Conservation (phyloP, 148 eudicot genomes). For the Linanthus parryae region DNA sequence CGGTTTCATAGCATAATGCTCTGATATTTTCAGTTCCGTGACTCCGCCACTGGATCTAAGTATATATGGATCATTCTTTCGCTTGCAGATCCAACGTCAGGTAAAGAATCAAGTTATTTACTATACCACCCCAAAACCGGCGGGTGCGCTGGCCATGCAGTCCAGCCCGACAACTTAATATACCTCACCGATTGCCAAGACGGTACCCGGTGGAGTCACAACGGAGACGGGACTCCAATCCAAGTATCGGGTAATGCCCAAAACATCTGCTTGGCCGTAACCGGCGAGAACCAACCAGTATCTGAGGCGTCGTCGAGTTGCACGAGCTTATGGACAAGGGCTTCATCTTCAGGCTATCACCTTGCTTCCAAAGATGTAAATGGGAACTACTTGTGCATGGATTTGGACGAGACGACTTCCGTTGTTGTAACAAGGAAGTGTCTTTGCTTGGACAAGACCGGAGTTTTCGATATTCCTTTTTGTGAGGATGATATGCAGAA, state of each 20-base stretch:
- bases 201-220: background rate
- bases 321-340: background rate
- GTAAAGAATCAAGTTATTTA: background rate
- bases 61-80: background rate
- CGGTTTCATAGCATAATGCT: too few relatives aligned
- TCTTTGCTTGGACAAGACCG: background rate
- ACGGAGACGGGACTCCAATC: conserved; percentile 2
- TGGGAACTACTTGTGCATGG: conserved; percentile 8
- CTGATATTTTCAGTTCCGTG: too few relatives aligned
- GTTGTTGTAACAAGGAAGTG: background rate
- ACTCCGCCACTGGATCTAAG: too few relatives aligned
- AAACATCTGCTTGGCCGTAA: background rate
- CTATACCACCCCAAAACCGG: conserved; percentile 10
- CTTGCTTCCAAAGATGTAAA: conserved; percentile 4
- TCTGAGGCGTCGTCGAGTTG: background rate
- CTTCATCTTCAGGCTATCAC: conserved; percentile 1
- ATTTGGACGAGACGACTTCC: conserved; percentile 4
- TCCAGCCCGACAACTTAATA: background rate
- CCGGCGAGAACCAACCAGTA: background rate
- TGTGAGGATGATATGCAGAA: conserved; percentile 6
- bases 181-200: background rate
- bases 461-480: background rate
- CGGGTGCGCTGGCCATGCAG: conserved; percentile 6
- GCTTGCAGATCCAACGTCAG: conserved; percentile 3
- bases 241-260: background rate